A percentile compares a stretch with the other conserved stretches of the same genome.
Conservation (phyloP, 2,329 filamentous ascomycete species). For the Fusarium oxysporum region DNA sequence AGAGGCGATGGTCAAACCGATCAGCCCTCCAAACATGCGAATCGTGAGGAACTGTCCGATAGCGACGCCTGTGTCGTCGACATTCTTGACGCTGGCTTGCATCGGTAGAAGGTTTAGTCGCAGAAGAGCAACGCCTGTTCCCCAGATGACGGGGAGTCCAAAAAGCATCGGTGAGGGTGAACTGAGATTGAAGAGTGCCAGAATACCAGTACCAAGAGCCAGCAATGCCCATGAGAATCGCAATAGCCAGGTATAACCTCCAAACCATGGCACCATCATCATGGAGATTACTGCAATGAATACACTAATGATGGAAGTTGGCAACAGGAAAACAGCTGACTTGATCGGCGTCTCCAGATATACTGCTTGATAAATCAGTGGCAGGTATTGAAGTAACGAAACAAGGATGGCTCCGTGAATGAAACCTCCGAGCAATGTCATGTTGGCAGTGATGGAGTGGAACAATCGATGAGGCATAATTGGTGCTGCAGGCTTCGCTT, state of each 20-base stretch:
- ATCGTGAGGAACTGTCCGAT: constrained; percentile 17
- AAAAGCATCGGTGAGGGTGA: neutral
- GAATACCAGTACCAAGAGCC: neutral
- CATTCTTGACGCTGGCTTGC: constrained; percentile 15
- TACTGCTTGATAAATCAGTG: constrained; percentile 9
- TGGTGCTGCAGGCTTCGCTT: constrained; percentile 4
- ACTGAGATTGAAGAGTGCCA: neutral
- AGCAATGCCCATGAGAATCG: constrained; percentile 5
- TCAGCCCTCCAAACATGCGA: constrained; percentile 12
- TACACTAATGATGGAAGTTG: constrained; percentile 4
- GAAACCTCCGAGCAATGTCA: constrained; percentile 21
- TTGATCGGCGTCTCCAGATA: constrained; percentile 15
- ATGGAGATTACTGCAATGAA: constrained; percentile 13
- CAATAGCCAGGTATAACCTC: constrained; percentile 13
- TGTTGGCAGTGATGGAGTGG: constrained; percentile 15
- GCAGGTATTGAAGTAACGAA: constrained; percentile 12
- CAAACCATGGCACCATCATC: constrained; percentile 23
- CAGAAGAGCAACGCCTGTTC: constrained; percentile 6
- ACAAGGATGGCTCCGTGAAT: constrained; percentile 12
- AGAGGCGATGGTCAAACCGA: neutral
- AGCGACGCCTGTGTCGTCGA: constrained; percentile 8
- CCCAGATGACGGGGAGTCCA: constrained; percentile 16
- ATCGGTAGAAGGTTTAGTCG: constrained; percentile 13
- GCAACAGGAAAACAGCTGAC: constrained; percentile 5
- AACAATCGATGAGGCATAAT: constrained; percentile 22